Base-by-base conservation (phyloP, 768 basidiomycete species). In the Lactarius evosmus region DNA sequence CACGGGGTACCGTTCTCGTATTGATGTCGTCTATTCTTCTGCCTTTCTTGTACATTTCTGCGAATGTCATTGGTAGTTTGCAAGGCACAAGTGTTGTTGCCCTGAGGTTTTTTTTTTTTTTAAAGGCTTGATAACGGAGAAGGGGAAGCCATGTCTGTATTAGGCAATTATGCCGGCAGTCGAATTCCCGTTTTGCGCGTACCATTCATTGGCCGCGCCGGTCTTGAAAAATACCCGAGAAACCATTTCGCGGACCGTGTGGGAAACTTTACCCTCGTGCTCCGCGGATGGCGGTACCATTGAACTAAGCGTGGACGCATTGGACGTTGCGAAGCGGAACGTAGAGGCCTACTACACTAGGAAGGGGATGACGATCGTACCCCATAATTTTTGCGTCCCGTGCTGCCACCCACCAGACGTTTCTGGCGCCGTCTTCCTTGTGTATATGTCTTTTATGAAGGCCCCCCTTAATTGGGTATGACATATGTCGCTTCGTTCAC, bases 171-270 rank as follows among this genome's bases (percentile, higher is more conserved):
- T 58, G 41, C 44, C 57, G 57, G 57, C 57, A 58, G 19, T 17
- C 7, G 51, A 30, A 29, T 4, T 52, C 50, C 7, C 9, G 16
- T 52, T 52, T 25, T 25, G 22, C 11, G 11, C 46, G 5, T 9
- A 14, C 22, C 12, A 49, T 49, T 49, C 12, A 49, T 49, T 49
- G 25, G 46, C 25, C 46, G 40, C 40, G 34, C 12, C 46, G 46
- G 46, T 49, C 25, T 49, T 14, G 46, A 49, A 49, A 25, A 12
- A 22, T 87, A 54, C 79, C 79, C 78, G 44, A 58, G 33, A 36
- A 51, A 66, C 50, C n/a, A 32, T 49, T 41, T 54, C 33, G n/a
- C 0, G 56, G 14, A n/a, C 34, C 19, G 46, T 22, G 62, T 56
- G 57, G 40, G 41, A 51, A 51, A 38, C 7, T 4, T 29, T 17